These are phyloP conservation scores for Peterozyma xylosa DNA, from an alignment of 805 yeast species.

Conservation along the genomic window DNA sequence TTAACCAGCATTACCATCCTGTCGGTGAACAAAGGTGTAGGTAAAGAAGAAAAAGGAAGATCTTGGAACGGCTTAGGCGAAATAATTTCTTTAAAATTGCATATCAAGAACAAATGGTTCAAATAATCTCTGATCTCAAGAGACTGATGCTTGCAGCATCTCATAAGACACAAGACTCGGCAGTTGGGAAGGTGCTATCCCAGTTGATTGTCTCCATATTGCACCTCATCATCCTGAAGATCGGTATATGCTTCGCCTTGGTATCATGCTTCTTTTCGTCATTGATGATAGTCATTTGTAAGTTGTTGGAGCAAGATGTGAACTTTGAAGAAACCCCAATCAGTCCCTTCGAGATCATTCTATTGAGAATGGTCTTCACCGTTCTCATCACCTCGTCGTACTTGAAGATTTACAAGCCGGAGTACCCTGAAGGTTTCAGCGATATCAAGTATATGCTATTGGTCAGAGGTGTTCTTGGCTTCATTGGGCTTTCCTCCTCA, in stretches of 20 bases:
- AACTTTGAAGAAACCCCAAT: slow-evolving; percentile 26
- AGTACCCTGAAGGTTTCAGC: slow-evolving; percentile 37
- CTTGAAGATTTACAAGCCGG: slow-evolving; percentile 31
- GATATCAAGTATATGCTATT: slow-evolving; percentile 23
- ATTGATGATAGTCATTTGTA: slow-evolving; percentile 35
- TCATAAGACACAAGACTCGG: too few species aligned
- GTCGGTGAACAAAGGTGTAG: too few species aligned
- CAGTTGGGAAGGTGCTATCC: too few species aligned
- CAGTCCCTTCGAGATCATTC: slow-evolving; percentile 34
- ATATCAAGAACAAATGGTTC: too few species aligned
- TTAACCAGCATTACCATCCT: too few species aligned
- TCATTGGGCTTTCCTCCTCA: slow-evolving; percentile 34
- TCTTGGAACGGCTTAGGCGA: too few species aligned
- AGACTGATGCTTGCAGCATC: too few species aligned
- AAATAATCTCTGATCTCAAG: too few species aligned
- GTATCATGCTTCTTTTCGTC: slow-evolving; percentile 35
- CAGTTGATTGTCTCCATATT: too few species aligned
- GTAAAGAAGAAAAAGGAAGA: too few species aligned
- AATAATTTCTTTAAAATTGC: too few species aligned
- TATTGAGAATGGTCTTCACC: slow-evolving; percentile 35
- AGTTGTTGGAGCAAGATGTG: slow-evolving; percentile 32
- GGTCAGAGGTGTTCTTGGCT: slow-evolving; percentile 30
- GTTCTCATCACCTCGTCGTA: slow-evolving; percentile 29
- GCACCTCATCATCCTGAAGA: slow-evolving; percentile 13
- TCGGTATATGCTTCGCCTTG: slow-evolving; percentile 28